Evolutionary conservation across 2,329 filamentous ascomycete genomes (phyloP), one percentile per base, ranked within the genome.

Genomic region (Neodidymelliopsis sp.): DNA sequence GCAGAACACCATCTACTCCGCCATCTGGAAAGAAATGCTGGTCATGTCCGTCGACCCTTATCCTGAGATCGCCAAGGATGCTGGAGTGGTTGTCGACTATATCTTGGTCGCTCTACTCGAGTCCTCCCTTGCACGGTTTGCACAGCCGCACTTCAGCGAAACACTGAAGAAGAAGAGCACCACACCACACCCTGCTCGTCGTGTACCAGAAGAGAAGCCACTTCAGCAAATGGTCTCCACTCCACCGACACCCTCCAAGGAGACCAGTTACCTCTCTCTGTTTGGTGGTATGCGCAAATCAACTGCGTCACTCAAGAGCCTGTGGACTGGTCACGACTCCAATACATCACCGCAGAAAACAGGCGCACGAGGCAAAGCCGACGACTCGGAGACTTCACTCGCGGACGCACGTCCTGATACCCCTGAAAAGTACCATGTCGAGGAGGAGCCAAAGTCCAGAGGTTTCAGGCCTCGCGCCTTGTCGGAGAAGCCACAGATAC

Each of bases 1-100:
- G 10, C 86, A 90, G 57, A 94, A 96, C 66, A 96, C 91, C 0
- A 89, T 96, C 13, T 97, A 95, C 70, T 88, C 92, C 22, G 89
- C 92, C 1, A 88, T 95, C 54, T 99, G 94, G 94, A 94, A 96
- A 70, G 90, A 97, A 65, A 81, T 95, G 31, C 79, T 97, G 50
- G 90, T 96, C 54, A 81, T 97, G 71, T 93, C 91, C 33, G 90
- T 96, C 13, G 94, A 99, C 67, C 93, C 94, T 29, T 92, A 97
- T 67, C 91, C 93, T 1, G 93, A 97, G 67, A 90, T 97, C 24
- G 89, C 95, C 55, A 83, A 88, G 57, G 89, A 94, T 69, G 93
- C 91, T 8, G 86, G 85, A 5, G 81, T 88, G n/a, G 86, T 97
- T 33, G 84, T 96, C 22, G 94, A 99, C 71, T 90, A 88, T 63